A percentile compares a stretch with the other conserved stretches of the same genome.
phyloP scores from a whole-genome alignment of 1,139 yeast species.

The Saccharomyces hybrid region DNA sequence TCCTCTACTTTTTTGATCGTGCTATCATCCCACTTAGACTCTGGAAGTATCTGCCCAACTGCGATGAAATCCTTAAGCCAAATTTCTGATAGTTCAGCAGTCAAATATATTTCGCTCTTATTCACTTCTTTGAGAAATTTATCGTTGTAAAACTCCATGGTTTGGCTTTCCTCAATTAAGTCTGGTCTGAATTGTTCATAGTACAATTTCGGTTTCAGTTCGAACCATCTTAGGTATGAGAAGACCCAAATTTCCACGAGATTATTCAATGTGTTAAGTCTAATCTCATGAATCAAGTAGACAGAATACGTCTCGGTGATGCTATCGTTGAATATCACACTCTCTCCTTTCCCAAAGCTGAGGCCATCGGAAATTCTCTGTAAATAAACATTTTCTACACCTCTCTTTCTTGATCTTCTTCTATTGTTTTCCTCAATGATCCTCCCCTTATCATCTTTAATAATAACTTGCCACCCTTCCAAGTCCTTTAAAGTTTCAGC shows the following conservation, averaged over 20 bases:
- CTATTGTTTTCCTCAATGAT: conserved; percentile 16
- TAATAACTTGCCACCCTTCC: conserved; percentile 28
- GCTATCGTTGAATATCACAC: conserved; percentile 19
- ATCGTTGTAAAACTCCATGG: conserved; percentile 12
- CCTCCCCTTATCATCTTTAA: conserved; percentile 24
- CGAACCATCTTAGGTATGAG: conserved; percentile 25
- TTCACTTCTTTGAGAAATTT: conserved; percentile 18
- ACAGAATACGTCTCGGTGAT: conserved; percentile 17
- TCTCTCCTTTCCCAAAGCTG: conserved; percentile 24
- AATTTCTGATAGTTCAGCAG: conserved; percentile 29
- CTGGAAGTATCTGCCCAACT: conserved; percentile 18
- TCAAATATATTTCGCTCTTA: conserved; percentile 24
- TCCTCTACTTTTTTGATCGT: conserved; percentile 6
- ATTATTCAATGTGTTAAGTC: conserved; percentile 25
- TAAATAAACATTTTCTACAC: conserved; percentile 13
- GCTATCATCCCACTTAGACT: conserved; percentile 8
- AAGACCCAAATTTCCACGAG: conserved; percentile 28
- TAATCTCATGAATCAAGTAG: conserved; percentile 25
- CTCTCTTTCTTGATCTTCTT: conserved; percentile 19
- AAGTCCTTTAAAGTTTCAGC: conserved; percentile 21
- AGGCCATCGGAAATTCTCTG: conserved; percentile 15
- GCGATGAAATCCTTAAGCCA: conserved; percentile 23
- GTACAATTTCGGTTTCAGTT: conserved; percentile 18
- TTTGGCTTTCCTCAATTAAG: conserved; percentile 9
- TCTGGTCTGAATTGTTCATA: conserved; percentile 12